These are phyloP conservation scores for Gossypium lobatum DNA, from an alignment of 441 rosid genomes.

Conservation along the genomic window DNA sequence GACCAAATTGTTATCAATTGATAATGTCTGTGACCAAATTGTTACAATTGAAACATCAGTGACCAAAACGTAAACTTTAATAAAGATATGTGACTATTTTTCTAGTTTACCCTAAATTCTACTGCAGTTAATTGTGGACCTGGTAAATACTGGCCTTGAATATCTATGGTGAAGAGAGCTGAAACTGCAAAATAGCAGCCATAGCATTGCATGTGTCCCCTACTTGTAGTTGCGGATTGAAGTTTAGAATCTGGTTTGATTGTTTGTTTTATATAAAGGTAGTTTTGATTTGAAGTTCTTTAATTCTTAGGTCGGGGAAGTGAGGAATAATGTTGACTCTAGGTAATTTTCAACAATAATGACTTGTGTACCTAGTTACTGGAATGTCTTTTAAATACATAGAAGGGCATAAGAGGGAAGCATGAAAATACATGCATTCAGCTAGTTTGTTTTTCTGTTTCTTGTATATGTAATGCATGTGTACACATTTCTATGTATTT, in stretches of 20 bases:
- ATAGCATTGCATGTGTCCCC: not conserved
- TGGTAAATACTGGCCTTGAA: not conserved
- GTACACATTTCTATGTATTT: not conserved
- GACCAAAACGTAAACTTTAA: too few species aligned
- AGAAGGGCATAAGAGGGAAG: not conserved
- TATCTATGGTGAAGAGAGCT: not conserved
- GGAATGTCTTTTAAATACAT: not conserved
- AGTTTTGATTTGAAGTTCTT: not conserved
- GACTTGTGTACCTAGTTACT: not conserved
- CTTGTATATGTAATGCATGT: not conserved
- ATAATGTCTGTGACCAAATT: too few species aligned
- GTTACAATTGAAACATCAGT: too few species aligned
- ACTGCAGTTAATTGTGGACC: not conserved
- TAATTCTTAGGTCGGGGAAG: not conserved
- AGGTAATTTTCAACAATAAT: slow-evolving; percentile 4
- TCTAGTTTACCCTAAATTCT: not conserved
- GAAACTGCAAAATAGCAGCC: not conserved
- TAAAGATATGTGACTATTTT: too few species aligned
- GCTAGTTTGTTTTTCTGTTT: too few species aligned
- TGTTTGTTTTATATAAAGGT: not conserved
- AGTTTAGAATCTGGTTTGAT: not conserved
- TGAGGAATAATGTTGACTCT: not conserved
- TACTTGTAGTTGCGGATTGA: not conserved
- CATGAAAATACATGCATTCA: not conserved
- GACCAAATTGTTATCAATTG: too few species aligned